These are phyloP conservation scores for Ustilago vetiveriae DNA, from an alignment of 1,284 basidiomycete genomes.

Conservation along the genomic window DNA sequence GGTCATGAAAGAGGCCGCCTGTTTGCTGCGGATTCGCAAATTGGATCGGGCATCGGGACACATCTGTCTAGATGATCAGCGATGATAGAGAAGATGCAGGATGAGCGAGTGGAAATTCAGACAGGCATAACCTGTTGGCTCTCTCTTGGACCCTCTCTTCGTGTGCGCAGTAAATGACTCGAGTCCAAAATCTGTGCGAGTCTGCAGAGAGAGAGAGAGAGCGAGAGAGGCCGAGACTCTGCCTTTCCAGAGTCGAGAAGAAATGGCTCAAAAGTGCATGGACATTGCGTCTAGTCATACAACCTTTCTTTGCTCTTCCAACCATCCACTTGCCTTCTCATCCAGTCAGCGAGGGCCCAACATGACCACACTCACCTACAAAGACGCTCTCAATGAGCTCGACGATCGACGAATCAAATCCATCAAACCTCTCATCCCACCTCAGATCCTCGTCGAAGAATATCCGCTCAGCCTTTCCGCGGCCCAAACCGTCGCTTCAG, in stretches of 20 bases:
- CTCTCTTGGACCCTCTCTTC: no score
- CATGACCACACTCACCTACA: constrained; percentile 37
- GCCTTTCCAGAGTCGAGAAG: not conserved
- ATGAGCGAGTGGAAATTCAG: no score
- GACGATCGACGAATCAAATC: constrained; percentile 64
- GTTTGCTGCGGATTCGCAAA: no score
- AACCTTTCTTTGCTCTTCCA: not conserved
- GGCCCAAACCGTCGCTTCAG: constrained; percentile 53
- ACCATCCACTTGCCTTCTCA: not conserved
- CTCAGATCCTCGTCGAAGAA: constrained; percentile 64
- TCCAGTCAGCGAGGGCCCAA: not conserved
- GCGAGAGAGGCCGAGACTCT: no score
- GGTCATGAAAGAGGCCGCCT: no score
- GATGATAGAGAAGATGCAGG: no score
- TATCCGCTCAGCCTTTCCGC: constrained; percentile 60
- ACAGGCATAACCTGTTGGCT: no score
- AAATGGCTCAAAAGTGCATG: not conserved
- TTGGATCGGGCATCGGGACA: no score
- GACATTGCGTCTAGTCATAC: not conserved
- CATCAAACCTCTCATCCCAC: constrained; percentile 64
- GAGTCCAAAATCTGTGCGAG: no score
- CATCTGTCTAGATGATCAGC: no score
- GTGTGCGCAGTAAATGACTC: no score
- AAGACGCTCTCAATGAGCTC: constrained; percentile 61
- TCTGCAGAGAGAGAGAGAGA: no score